Evolutionary conservation across 257 asterid genomes (phyloP).

Genomic region (Apocynum venetum): DNA sequence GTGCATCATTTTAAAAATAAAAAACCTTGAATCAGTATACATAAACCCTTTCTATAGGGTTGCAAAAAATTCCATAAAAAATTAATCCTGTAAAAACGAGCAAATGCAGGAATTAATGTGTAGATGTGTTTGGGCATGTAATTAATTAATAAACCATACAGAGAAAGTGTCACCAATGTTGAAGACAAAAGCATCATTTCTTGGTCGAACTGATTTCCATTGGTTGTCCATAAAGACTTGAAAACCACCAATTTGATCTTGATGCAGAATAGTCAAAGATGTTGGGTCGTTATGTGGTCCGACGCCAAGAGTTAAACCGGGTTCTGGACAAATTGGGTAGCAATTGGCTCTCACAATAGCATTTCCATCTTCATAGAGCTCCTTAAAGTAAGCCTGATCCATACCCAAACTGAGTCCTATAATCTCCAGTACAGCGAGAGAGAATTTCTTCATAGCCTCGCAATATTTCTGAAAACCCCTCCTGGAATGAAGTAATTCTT

Average conservation of each 20-base stretch:
- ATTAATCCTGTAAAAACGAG: too few relatives aligned
- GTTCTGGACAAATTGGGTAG: slow-evolving; percentile 59
- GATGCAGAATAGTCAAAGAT: slow-evolving; percentile 63
- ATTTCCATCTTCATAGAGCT: slow-evolving; percentile 44
- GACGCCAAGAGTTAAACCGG: slow-evolving; percentile 59
- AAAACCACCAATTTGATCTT: slow-evolving; percentile 66
- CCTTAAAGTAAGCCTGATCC: slow-evolving; percentile 26
- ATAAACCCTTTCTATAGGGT: too few relatives aligned
- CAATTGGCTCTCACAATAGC: slow-evolving; percentile 62
- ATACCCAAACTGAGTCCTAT: slow-evolving; percentile 58
- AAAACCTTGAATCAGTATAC: background rate
- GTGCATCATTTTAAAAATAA: background rate
- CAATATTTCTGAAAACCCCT: slow-evolving; percentile 46
- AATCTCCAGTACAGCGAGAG: slow-evolving; percentile 44
- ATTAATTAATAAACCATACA: slow-evolving; percentile 26
- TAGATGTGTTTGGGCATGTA: too few relatives aligned
- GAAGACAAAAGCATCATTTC: slow-evolving; percentile 53
- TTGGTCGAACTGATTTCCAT: slow-evolving; percentile 54
- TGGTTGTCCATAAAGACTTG: slow-evolving; percentile 51
- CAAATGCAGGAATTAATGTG: too few relatives aligned
- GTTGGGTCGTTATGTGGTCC: slow-evolving; percentile 82
- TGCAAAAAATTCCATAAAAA: too few relatives aligned
- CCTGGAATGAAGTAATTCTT: slow-evolving; percentile 12
- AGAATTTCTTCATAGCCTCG: slow-evolving; percentile 44
- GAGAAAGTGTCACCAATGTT: slow-evolving; percentile 75